These are phyloP conservation scores for Pythium myriotylum DNA, from an alignment of 352 stramenopile species.

Conservation along the genomic window DNA sequence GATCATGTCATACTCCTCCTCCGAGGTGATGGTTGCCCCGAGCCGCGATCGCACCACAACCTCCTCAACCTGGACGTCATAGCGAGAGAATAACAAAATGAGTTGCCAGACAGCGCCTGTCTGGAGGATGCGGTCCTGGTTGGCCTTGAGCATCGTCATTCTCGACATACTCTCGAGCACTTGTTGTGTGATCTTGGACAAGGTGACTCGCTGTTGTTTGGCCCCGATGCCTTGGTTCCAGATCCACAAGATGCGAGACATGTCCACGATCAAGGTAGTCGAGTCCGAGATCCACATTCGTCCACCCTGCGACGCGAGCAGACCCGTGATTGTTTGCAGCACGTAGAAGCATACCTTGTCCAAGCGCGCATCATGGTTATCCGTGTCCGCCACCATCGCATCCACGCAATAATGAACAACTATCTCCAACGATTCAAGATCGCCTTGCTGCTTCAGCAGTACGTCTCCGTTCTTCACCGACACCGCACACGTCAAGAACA, in stretches of 20 bases:
- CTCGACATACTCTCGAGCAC: conserved; percentile 76
- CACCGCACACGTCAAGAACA: conserved; percentile 71
- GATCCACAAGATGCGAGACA: conserved; percentile 73
- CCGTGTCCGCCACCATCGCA: conserved; percentile 45
- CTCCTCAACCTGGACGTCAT: conserved; percentile 67
- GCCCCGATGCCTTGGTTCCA: conserved; percentile 53
- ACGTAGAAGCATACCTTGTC: conserved; percentile 63
- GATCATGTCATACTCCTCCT: conserved; percentile 48
- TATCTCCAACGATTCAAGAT: conserved; percentile 57
- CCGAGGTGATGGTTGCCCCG: conserved; percentile 35
- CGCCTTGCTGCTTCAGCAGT: conserved; percentile 53
- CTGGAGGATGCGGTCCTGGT: conserved; percentile 55
- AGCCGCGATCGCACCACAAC: conserved; percentile 42
- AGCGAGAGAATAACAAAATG: conserved; percentile 65
- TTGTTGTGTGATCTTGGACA: conserved; percentile 75
- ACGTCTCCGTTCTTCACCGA: conserved; percentile 57
- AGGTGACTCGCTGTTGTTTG: conserved; percentile 37
- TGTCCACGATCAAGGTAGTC: conserved; percentile 66
- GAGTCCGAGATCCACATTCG: conserved; percentile 66
- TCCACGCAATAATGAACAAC: conserved; percentile 73
- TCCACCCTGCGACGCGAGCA: conserved; percentile 56
- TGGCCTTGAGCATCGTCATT: conserved; percentile 58
- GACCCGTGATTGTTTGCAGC: conserved; percentile 68
- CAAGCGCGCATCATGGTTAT: conserved; percentile 35
- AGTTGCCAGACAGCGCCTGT: conserved; percentile 73